phyloP scores from a whole-genome alignment of 495 filamentous ascomycete genomes.

The Umbilicaria muhlenbergii region DNA sequence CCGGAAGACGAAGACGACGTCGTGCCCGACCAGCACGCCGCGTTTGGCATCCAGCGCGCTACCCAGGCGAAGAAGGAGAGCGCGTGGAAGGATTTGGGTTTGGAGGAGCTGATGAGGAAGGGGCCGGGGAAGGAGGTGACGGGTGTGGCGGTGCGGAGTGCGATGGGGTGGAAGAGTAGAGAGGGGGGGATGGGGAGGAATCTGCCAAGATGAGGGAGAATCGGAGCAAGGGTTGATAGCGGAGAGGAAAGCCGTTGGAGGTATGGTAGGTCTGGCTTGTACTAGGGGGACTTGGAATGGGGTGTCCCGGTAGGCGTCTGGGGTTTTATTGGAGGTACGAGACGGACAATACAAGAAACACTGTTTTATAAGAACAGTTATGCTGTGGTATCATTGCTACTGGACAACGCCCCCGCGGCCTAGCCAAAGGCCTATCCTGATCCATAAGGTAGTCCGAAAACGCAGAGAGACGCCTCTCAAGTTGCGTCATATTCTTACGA shows the following conservation, averaged over 20 bases:
- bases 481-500: constrained; percentile 49
- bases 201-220: constrained; percentile 26
- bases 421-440: too few species aligned
- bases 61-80: constrained; percentile 48
- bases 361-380: too few species aligned
- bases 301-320: too few species aligned
- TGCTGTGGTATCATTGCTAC: too few species aligned
- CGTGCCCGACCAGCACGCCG: constrained; percentile 92
- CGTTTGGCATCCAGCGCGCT: constrained; percentile 85
- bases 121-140: constrained; percentile 1
- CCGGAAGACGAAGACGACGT: constrained; percentile 98
- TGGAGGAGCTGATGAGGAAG: constrained; percentile 29
- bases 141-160: not conserved
- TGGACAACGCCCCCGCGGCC: too few species aligned
- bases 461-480: not conserved
- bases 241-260: not conserved
- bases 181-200: constrained; percentile 12
- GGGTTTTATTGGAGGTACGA: too few species aligned
- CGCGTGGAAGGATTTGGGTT: constrained; percentile 75
- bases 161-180: constrained; percentile 16
- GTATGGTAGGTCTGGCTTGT: not conserved
- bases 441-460: not conserved
- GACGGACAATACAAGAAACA: too few species aligned
- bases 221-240: not conserved
- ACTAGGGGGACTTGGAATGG: too few species aligned